phyloP scores from a whole-genome alignment of 2,329 filamentous ascomycete genomes.

The Blumeriella jaapii region DNA sequence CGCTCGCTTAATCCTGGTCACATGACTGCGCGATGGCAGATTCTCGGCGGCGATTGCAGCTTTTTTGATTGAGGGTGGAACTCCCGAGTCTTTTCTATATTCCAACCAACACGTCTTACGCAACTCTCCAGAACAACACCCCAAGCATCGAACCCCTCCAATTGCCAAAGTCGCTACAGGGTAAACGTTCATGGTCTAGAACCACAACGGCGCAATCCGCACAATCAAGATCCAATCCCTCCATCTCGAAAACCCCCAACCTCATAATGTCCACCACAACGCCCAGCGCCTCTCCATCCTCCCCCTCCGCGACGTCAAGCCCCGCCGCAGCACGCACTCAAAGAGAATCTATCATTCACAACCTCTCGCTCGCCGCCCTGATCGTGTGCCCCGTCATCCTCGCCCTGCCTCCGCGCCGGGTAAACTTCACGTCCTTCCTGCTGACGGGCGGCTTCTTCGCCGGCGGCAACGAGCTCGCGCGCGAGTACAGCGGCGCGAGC shows the following conservation, averaged over 20 bases:
- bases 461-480: constrained; percentile 23
- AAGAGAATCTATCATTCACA: constrained; percentile 14
- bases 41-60: too few relatives aligned
- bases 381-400: constrained; percentile 43
- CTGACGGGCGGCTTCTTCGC: constrained; percentile 32
- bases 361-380: constrained; percentile 33
- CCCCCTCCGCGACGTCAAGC: background rate
- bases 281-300: constrained; percentile 1
- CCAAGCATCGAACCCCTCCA: too few relatives aligned
- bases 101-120: too few relatives aligned
- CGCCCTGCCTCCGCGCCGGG: constrained; percentile 46
- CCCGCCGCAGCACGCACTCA: constrained; percentile 1
- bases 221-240: background rate
- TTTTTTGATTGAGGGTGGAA: too few relatives aligned
- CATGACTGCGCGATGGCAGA: too few relatives aligned
- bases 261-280: constrained; percentile 9
- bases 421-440: constrained; percentile 47
- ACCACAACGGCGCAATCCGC: too few relatives aligned
- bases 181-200: too few relatives aligned
- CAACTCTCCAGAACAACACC: too few relatives aligned
- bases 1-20: too few relatives aligned
- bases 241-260: background rate
- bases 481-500: constrained; percentile 23
- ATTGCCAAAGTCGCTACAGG: too few relatives aligned
- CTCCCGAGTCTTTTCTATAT: too few relatives aligned